These are phyloP conservation scores for Zygoascus ofunaensis DNA, from an alignment of 805 yeast species.

Conservation along the genomic window DNA sequence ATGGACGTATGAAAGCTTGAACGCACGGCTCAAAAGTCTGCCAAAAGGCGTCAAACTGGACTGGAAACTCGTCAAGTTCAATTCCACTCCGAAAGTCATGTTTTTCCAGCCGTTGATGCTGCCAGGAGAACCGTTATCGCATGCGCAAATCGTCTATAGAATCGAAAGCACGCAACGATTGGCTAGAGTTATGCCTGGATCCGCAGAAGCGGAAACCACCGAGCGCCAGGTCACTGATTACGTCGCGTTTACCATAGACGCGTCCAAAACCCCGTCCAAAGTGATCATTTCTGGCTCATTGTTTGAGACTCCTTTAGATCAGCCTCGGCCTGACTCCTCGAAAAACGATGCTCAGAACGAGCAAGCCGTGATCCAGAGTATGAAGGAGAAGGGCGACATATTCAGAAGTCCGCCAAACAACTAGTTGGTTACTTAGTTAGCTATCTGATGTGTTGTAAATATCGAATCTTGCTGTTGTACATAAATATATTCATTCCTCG, in stretches of 20 bases:
- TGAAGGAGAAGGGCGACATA: constrained; percentile 31
- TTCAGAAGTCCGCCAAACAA: constrained; percentile 28
- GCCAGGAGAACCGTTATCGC: constrained; percentile 45
- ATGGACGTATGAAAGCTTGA: constrained; percentile 56
- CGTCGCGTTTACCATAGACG: constrained; percentile 52
- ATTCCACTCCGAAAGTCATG: constrained; percentile 61
- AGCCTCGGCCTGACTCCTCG: constrained; percentile 27
- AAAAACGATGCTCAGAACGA: constrained; percentile 21
- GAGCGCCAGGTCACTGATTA: constrained; percentile 53
- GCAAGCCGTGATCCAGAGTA: constrained; percentile 23
- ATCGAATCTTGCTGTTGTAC: too few relatives aligned
- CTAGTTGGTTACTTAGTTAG: too few relatives aligned
- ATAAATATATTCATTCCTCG: too few relatives aligned
- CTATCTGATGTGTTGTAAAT: too few relatives aligned
- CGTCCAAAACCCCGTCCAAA: constrained; percentile 42
- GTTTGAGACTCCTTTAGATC: constrained; percentile 42
- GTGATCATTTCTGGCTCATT: constrained; percentile 55
- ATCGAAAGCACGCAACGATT: constrained; percentile 56
- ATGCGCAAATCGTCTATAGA: constrained; percentile 52
- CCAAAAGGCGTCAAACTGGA: constrained; percentile 53
- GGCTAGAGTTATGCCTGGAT: constrained; percentile 38
- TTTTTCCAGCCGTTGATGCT: constrained; percentile 59
- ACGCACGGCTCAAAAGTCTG: constrained; percentile 41
- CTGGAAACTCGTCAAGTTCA: constrained; percentile 72
- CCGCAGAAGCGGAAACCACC: constrained; percentile 37